Percentiles rank a stretch among this genome's conserved stretches.
Evolutionary conservation across 495 filamentous ascomycete genomes (phyloP).

Genomic region (Lasiosphaeriaceae sp.): DNA sequence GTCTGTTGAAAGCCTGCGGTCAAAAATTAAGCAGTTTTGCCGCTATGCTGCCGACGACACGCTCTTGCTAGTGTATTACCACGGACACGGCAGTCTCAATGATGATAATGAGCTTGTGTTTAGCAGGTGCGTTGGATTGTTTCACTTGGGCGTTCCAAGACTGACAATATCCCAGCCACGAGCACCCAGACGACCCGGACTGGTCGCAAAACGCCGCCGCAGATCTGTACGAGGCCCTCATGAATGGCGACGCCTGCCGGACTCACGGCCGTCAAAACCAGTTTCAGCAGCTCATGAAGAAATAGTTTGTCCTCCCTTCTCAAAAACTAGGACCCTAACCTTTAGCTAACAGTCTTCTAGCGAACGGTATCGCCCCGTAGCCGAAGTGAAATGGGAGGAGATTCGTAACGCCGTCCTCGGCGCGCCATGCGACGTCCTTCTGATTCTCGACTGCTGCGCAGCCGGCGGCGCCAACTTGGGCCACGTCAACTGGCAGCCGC

Average conservation of each 20-base stretch:
- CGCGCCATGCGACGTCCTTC: conserved; percentile 25
- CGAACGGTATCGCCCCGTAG: conserved; percentile 30
- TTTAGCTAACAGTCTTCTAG: conserved; percentile 12
- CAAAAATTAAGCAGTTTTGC: conserved; percentile 20
- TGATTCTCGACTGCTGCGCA: conserved; percentile 35
- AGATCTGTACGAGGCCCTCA: conserved; percentile 28
- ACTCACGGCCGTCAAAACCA: conserved; percentile 11
- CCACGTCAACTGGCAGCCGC: conserved; percentile 22
- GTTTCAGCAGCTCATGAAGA: conserved; percentile 23
- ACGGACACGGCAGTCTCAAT: conserved; percentile 31
- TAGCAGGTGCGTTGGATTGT: conserved; percentile 21
- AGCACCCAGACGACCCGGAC: conserved; percentile 27
- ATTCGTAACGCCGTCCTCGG: conserved; percentile 25
- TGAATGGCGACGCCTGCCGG: conserved; percentile 12
- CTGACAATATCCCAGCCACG: conserved; percentile 21
- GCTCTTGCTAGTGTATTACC: conserved; percentile 31
- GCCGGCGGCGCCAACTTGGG: conserved; percentile 28
- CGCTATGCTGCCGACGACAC: conserved; percentile 24
- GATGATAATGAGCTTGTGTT: conserved; percentile 32
- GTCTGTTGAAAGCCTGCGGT: conserved; percentile 12
- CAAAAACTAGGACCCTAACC: no score
- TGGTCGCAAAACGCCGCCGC: conserved; percentile 28
- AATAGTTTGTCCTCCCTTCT: conserved; percentile 22
- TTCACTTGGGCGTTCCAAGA: background rate
- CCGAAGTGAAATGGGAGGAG: conserved; percentile 24